These are phyloP conservation scores for Medicago lupulina DNA, from an alignment of 306 rosid genomes.

Conservation along the genomic window DNA sequence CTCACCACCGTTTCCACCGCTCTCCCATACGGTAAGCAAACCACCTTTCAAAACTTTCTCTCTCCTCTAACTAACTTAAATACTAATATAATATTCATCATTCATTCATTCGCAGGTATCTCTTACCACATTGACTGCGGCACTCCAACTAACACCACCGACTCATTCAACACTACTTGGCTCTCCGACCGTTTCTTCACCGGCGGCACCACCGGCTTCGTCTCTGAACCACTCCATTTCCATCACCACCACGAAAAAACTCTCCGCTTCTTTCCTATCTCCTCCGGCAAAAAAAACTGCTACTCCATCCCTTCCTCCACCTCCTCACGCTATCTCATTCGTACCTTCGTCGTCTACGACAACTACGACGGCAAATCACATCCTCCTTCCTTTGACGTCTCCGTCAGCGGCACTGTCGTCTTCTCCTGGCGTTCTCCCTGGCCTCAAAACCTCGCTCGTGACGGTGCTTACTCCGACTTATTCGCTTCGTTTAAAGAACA, in stretches of 20 bases:
- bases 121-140: constrained; percentile 87
- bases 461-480: constrained; percentile 91
- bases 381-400: constrained; percentile 84
- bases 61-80: background rate
- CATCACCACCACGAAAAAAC: constrained; percentile 72
- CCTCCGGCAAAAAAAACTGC: constrained; percentile 94
- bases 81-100: background rate
- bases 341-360: constrained; percentile 85
- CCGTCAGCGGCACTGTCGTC: constrained; percentile 76
- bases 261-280: constrained; percentile 79
- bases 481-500: constrained; percentile 46
- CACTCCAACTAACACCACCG: constrained; percentile 61
- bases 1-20: constrained; percentile 7
- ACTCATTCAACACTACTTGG: constrained; percentile 73
- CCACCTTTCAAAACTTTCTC: too few relatives aligned
- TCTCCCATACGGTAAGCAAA: constrained; percentile 16
- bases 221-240: constrained; percentile 89
- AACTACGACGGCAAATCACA: constrained; percentile 94
- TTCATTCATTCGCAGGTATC: background rate
- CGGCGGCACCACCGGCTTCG: constrained; percentile 68
- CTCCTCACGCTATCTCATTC: constrained; percentile 68
- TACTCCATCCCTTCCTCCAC: constrained; percentile 68
- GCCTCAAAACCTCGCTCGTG: constrained; percentile 60
- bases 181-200: constrained; percentile 84
- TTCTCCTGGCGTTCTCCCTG: constrained; percentile 96